phyloP scores from a whole-genome alignment of 257 asterid genomes.

The Linaria vulgaris region DNA sequence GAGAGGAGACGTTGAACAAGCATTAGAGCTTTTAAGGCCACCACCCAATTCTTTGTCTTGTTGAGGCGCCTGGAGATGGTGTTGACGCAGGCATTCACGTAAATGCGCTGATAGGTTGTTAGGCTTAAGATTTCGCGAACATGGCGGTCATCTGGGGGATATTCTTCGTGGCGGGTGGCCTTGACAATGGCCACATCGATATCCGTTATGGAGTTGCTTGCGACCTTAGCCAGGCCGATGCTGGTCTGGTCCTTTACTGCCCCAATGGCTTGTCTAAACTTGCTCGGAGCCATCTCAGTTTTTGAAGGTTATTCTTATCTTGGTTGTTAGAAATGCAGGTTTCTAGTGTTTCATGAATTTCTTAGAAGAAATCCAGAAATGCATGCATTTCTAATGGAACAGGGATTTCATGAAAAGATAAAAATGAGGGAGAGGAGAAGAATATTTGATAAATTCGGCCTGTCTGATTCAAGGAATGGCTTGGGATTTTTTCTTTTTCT shows the following conservation, averaged over 20 bases:
- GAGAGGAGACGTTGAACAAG: constrained; percentile 70
- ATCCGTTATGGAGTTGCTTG: constrained; percentile 70
- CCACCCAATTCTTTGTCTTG: constrained; percentile 91
- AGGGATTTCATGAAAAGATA: not conserved
- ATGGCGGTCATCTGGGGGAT: constrained; percentile 85
- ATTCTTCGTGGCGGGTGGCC: constrained; percentile 94
- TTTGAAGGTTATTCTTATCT: not conserved
- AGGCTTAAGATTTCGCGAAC: constrained; percentile 69
- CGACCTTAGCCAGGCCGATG: constrained; percentile 88
- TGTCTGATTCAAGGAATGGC: too few species aligned
- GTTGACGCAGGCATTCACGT: constrained; percentile 61
- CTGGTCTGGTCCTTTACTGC: constrained; percentile 92
- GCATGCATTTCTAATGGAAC: not conserved
- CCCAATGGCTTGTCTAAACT: constrained; percentile 78
- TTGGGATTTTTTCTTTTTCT: too few species aligned
- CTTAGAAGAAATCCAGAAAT: not conserved
- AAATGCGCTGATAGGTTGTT: constrained; percentile 71
- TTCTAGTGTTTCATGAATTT: not conserved
- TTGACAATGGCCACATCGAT: constrained; percentile 93
- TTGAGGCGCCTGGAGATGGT: constrained; percentile 74
- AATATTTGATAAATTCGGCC: too few species aligned
- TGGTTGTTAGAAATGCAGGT: too few species aligned
- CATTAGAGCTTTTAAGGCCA: constrained; percentile 83
- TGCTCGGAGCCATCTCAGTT: constrained; percentile 72
- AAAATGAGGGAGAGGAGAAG: not conserved